Evolutionary conservation across 225 moss, liverwort and hornwort species (phyloP).

Genomic region (Lunularia cruciata): DNA sequence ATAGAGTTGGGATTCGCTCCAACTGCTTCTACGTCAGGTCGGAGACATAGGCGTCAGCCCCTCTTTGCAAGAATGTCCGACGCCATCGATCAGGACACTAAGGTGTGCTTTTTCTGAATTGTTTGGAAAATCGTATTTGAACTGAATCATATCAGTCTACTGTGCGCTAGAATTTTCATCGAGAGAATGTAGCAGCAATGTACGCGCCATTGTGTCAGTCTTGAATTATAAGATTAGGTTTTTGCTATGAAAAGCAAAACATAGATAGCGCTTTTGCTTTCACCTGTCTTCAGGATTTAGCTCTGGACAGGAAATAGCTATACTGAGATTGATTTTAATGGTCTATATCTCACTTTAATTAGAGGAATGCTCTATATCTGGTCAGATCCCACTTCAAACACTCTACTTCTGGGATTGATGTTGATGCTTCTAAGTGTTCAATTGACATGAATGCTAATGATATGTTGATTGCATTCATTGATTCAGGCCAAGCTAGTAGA

Average conservation of each 20-base stretch:
- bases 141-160: too few species aligned
- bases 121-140: background rate
- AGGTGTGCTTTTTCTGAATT: conserved; percentile 2
- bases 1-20: background rate
- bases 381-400: too few species aligned
- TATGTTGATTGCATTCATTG: background rate
- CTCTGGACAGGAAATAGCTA: too few species aligned
- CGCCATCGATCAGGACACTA: conserved; percentile 14
- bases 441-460: background rate
- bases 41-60: background rate
- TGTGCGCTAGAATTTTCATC: too few species aligned
- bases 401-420: too few species aligned
- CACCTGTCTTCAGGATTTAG: background rate
- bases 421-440: background rate
- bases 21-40: background rate
- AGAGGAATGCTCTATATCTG: too few species aligned
- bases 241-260: too few species aligned
- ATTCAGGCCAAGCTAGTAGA: conserved; percentile 15
- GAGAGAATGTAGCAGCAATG: too few species aligned
- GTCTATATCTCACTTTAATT: background rate
- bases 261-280: background rate
- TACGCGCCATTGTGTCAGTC: too few species aligned
- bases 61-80: conserved; percentile 29
- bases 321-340: background rate
- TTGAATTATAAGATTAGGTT: too few species aligned